These are phyloP conservation scores for Sporothrix schenckii DNA, from an alignment of 2,329 filamentous ascomycete genomes.

Conservation along the genomic window DNA sequence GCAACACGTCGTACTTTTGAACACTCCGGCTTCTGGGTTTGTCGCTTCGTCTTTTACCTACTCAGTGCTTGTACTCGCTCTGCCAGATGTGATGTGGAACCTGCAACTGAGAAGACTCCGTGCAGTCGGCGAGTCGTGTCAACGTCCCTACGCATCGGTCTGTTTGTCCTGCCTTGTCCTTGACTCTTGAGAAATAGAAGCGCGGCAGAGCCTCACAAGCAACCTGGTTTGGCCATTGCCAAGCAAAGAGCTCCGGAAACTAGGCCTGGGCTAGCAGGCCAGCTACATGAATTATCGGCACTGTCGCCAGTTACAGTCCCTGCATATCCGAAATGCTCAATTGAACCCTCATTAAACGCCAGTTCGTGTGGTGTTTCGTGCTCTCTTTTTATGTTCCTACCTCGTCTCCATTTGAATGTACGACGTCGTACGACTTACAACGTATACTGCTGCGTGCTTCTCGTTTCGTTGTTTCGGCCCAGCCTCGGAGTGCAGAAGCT, in stretches of 20 bases:
- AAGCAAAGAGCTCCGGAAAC: not conserved
- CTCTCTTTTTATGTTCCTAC: not conserved
- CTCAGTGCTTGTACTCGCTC: not conserved
- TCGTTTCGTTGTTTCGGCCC: conserved; percentile 1
- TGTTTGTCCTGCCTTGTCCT: no score
- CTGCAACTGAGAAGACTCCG: not conserved
- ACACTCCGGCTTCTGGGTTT: not conserved
- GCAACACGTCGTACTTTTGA: not conserved
- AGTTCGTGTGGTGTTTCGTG: not conserved
- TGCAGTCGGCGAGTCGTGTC: not conserved
- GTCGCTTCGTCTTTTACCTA: not conserved
- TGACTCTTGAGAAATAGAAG: not conserved
- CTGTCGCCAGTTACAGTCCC: not conserved
- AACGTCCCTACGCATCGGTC: not conserved
- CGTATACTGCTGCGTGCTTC: not conserved
- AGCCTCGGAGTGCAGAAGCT: not conserved
- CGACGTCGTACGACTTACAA: no score
- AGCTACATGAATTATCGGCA: not conserved
- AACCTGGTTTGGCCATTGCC: not conserved
- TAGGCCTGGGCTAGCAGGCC: not conserved
- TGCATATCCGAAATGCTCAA: not conserved
- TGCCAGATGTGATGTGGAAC: not conserved
- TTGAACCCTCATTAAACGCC: not conserved
- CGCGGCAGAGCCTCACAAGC: not conserved
- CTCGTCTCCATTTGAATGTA: not conserved